Conservation (phyloP, 495 filamentous ascomycete genomes). For the Polyplosphaeria fusca region DNA sequence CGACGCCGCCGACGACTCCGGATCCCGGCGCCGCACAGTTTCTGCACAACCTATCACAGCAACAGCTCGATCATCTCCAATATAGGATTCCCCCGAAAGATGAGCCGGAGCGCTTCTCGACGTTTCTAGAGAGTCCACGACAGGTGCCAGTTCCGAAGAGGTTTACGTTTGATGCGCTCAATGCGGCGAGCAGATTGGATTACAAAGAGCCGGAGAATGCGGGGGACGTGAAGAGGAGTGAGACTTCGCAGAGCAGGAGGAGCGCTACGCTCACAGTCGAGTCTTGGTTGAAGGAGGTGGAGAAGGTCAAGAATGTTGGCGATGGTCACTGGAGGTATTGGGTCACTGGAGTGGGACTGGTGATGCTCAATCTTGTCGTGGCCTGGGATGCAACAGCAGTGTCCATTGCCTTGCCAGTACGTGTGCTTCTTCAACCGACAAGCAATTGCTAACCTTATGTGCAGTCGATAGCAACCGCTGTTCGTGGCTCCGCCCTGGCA, state of each 20-base stretch:
- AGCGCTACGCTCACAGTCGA: background rate
- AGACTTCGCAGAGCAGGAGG: background rate
- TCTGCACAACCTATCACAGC: background rate
- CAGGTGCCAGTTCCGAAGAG: constrained; percentile 19
- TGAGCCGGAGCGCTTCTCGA: constrained; percentile 17
- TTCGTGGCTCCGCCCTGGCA: constrained; percentile 53
- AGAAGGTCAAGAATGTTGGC: constrained; percentile 6
- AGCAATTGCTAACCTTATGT: background rate
- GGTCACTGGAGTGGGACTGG: constrained; percentile 46
- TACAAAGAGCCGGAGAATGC: background rate
- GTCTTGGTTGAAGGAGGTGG: constrained; percentile 7
- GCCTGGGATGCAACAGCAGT: constrained; percentile 71
- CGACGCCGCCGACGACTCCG: background rate
- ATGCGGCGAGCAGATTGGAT: background rate
- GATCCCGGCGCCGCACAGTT: constrained; percentile 15
- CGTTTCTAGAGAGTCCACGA: constrained; percentile 23
- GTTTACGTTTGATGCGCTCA: constrained; percentile 21
- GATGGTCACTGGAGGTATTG: constrained; percentile 18
- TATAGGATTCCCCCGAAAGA: constrained; percentile 4
- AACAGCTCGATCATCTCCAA: constrained; percentile 17
- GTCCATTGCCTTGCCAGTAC: constrained; percentile 64
- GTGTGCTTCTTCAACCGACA: constrained; percentile 21
- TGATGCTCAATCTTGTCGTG: constrained; percentile 61
- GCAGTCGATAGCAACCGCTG: constrained; percentile 48
- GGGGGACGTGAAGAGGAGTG: background rate